These are phyloP conservation scores for Chrysoporthe cubensis DNA, from an alignment of 2,329 filamentous ascomycete genomes.

Conservation along the genomic window DNA sequence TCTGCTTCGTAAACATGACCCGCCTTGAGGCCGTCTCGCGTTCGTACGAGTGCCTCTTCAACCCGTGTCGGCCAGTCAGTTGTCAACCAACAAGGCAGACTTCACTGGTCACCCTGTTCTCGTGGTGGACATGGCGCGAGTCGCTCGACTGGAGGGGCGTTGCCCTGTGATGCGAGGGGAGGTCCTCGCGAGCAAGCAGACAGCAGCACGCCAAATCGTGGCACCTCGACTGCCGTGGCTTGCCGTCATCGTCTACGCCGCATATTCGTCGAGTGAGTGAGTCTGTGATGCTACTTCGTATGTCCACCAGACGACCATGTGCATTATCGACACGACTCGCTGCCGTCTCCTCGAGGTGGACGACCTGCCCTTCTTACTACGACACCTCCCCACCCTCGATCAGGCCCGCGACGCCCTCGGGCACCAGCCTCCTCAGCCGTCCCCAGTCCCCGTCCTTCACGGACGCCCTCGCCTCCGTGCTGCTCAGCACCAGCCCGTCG, in stretches of 20 bases:
- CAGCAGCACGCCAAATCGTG: not conserved
- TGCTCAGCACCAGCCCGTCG: constrained; percentile 50
- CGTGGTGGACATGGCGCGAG: not conserved
- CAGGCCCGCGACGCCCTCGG: constrained; percentile 59
- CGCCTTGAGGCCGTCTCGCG: not conserved
- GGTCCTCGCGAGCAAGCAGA: not conserved
- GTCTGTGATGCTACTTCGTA: not conserved
- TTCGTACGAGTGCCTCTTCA: not conserved
- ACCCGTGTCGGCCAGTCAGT: not conserved
- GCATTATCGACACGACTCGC: not conserved
- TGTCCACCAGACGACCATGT: not conserved
- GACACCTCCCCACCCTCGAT: constrained; percentile 59
- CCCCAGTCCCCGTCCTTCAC: constrained; percentile 52
- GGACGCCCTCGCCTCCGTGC: constrained; percentile 66
- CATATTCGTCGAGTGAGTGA: not conserved
- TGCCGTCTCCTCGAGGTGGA: too few species aligned
- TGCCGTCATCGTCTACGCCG: too few species aligned
- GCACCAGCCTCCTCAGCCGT: constrained; percentile 58
- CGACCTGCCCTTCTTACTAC: constrained; percentile 4
- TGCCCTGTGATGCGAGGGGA: not conserved
- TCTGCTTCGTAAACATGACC: not conserved
- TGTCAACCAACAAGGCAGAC: not conserved
- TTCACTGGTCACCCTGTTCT: not conserved
- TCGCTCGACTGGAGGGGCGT: not conserved
- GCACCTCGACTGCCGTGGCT: not conserved